phyloP scores from a whole-genome alignment of 2,329 filamentous ascomycete genomes.

The Trichophyton equinum region DNA sequence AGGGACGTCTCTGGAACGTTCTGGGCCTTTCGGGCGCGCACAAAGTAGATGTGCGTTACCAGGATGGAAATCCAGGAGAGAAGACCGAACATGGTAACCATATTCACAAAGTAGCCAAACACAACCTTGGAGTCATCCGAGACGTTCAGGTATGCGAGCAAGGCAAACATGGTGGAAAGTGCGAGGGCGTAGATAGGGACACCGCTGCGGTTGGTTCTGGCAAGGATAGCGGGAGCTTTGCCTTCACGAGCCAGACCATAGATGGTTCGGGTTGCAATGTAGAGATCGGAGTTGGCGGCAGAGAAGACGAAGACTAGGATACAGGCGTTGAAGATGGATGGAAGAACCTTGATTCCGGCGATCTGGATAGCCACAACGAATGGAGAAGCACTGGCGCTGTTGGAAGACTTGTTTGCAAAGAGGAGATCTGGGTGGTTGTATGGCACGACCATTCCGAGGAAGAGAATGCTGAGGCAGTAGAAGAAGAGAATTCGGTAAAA shows the following conservation, averaged over 20 bases:
- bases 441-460: constrained; percentile 51
- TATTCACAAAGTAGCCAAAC: constrained; percentile 36
- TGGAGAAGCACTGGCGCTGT: constrained; percentile 48
- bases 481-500: constrained; percentile 46
- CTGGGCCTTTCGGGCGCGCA: constrained; percentile 30
- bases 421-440: constrained; percentile 51
- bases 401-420: constrained; percentile 39
- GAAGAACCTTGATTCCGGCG: constrained; percentile 54
- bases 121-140: constrained; percentile 27
- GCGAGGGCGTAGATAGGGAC: constrained; percentile 34
- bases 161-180: constrained; percentile 29
- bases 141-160: constrained; percentile 36
- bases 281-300: constrained; percentile 54
- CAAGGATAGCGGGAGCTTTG: constrained; percentile 59
- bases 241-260: constrained; percentile 64
- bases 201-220: constrained; percentile 49
- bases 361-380: constrained; percentile 61
- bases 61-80: constrained; percentile 38
- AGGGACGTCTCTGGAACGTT: constrained; percentile 26
- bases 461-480: constrained; percentile 44
- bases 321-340: constrained; percentile 62
- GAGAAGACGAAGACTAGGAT: constrained; percentile 62
- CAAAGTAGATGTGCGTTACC: constrained; percentile 36
- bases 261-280: constrained; percentile 56
- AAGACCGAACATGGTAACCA: constrained; percentile 33